A percentile compares a stretch with the other conserved stretches of the same genome.
phyloP scores from a whole-genome alignment of 2,329 filamentous ascomycete species.

The Clonostachys byssicola region DNA sequence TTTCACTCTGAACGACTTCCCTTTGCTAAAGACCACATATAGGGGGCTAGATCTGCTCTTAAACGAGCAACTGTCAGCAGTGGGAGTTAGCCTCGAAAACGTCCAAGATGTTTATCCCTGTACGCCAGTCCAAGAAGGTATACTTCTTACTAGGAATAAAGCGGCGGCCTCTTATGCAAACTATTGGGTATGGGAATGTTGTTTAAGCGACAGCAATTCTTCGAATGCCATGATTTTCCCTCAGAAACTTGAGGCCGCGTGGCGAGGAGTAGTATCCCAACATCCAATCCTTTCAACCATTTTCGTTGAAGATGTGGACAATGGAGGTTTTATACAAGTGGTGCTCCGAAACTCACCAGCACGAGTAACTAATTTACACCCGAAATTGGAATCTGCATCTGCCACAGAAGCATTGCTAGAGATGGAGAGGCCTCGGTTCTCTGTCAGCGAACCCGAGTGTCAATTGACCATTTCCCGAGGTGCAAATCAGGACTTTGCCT shows the following conservation, averaged over 20 bases:
- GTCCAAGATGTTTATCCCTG: slow-evolving; percentile 30
- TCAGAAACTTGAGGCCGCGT: slow-evolving; percentile 4
- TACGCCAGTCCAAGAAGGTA: slow-evolving; percentile 28
- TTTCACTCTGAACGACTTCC: slow-evolving; percentile 23
- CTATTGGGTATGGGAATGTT: too few species aligned
- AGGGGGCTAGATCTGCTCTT: slow-evolving; percentile 14
- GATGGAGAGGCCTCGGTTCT: not conserved
- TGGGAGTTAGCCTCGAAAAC: not conserved
- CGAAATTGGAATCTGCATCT: too few species aligned
- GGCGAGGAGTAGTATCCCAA: slow-evolving; percentile 11
- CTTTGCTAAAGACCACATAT: slow-evolving; percentile 22
- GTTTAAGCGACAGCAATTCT: too few species aligned
- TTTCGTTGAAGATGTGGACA: slow-evolving; percentile 19
- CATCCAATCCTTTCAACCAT: slow-evolving; percentile 22
- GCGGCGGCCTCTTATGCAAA: too few species aligned
- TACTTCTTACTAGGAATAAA: slow-evolving; percentile 23
- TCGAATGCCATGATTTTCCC: not conserved
- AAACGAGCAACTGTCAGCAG: slow-evolving; percentile 9
- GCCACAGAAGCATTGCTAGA: not conserved
- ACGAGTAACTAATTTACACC: too few species aligned
- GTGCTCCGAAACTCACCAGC: too few species aligned
- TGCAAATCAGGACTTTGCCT: not conserved
- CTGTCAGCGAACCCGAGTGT: not conserved
- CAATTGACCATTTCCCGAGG: slow-evolving; percentile 5
- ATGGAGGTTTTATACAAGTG: slow-evolving; percentile 2